Base-by-base conservation (phyloP, 768 basidiomycete genomes). In the Pisolithus albus region DNA sequence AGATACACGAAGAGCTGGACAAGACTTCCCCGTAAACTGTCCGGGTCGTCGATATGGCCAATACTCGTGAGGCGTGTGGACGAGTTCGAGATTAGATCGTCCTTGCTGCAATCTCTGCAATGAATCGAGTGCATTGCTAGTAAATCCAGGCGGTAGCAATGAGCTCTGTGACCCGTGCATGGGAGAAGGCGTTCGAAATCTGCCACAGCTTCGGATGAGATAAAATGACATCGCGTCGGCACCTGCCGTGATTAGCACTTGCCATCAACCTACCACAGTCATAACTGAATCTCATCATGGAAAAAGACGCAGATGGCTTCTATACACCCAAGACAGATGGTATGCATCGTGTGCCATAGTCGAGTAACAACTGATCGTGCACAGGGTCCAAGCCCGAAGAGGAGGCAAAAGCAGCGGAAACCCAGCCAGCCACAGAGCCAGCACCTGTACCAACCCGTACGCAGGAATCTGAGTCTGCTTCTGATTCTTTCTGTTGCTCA, bases 271-370 rank as follows among this genome's bases (percentile, higher is more conserved):
- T 16, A 45, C 24, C 43, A 45, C 10, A 26, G 26, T 18, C 24
- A 46, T 28, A 19, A 53, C 26, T 44, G 47, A 49, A 61, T 5
- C 6, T 26, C 52, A 65, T 58, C 51, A 78, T 86, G 77, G 75
- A 85, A 64, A 89, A 85, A 70, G 86, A 88, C 66, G 84, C 79
- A 48, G 88, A 90, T 50, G 88, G 88, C 1, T 89, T 90, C 66
- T 88, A 85, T 62, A 81, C 75, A 18, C 76, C 85, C 6, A 73
- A 70, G 51, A 36, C 61, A 10, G 65, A 71, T 56, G 75, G 82
- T 84, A 66, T 34, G 26, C 39, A 41, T 53, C 10, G 47, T 1
- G 0, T 4, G 15, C 37, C 26, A 23, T 10, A 34, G 41, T 26
- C 8, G 11, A 43, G 30, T 7, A 21, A 40, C 9, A 34, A 9